Conservation (phyloP, 2,329 filamentous ascomycete genomes). For the Aspergillus ibericus region DNA sequence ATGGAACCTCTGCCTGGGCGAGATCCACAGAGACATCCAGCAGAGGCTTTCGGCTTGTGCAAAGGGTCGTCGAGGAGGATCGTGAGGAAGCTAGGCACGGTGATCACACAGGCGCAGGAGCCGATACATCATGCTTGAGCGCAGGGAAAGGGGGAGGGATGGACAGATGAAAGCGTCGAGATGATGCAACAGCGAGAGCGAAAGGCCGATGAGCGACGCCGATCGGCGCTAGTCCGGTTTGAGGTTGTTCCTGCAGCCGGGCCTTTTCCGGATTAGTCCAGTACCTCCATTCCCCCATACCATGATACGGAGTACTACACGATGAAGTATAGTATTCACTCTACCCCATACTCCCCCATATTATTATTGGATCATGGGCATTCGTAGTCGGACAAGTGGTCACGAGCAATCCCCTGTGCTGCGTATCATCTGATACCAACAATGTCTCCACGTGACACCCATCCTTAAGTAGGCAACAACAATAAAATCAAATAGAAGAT, state of each 20-base stretch:
- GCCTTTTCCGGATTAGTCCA: background rate
- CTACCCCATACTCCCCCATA: too few relatives aligned
- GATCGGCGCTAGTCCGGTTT: background rate
- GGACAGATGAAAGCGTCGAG: background rate
- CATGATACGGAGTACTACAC: too few relatives aligned
- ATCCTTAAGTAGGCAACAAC: too few relatives aligned
- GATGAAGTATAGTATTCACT: too few relatives aligned
- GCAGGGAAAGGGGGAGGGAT: background rate
- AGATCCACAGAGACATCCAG: conserved; percentile 35
- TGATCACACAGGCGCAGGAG: background rate
- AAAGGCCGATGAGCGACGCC: background rate
- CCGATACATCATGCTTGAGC: background rate
- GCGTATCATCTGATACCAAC: too few relatives aligned
- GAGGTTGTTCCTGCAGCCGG: background rate
- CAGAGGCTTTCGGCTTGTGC: conserved; percentile 1
- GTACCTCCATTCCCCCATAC: background rate
- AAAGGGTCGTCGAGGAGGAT: background rate
- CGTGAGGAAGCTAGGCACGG: background rate
- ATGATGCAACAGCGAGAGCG: background rate
- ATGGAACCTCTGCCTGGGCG: conserved; percentile 23
- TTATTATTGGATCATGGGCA: too few relatives aligned
- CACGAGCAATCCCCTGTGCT: too few relatives aligned
- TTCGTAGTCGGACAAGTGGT: too few relatives aligned
- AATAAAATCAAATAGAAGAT: too few relatives aligned
- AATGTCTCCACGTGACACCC: too few relatives aligned